Evolutionary conservation across 1,139 yeast genomes (phyloP), one percentile per base, ranked within the genome.

Genomic region (Meyerozyma elateridarum): DNA sequence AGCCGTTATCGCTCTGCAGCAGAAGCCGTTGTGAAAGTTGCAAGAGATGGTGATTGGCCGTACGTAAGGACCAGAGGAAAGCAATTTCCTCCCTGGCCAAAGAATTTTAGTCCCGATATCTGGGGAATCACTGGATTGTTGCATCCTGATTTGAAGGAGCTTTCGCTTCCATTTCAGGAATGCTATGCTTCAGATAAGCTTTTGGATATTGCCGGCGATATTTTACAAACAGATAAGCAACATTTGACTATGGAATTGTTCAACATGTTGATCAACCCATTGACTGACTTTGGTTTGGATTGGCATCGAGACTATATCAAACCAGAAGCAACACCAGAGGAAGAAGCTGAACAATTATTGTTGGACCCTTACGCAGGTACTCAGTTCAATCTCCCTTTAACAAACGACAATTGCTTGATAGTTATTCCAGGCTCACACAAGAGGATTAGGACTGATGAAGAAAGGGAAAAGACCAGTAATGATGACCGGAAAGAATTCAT

Each of bases 81-180:
- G 41, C 79, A 73, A 46, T 73, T 73, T 44, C 79, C 79, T 4
- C 79, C 79, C 15, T 73, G 79, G 79, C 78, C 78, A 9, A 56
- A 59, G 40, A 69, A 70, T 41, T 70, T 66, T 43, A 64, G 66
- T 37, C 76, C 78, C 3, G 78, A 73, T 39, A 73, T 73, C 38
- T 73, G 79, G 79, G 79, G 79, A 1, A 56, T 73, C 11, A 54
- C 70, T 8, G 76, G 76, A 2, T 55, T 73, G 33, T 55, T 73
- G 47, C 70, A 73, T 41, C 79, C 79, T 0, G 71, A 65, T 32
- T 53, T 72, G 40, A 61, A 61, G 2, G 66, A 61, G 4, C 48
- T 62, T 34, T 51, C 67, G 3, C 17, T 24, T 2, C 64, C 67
- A 5, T 71, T 69, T 46, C 77, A 72, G 37, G 61, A 66, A 25